A percentile compares a stretch with the other conserved stretches of the same genome.
Evolutionary conservation across 345 rosid genomes (phyloP).

Genomic region (Toxicodendron radicans): DNA sequence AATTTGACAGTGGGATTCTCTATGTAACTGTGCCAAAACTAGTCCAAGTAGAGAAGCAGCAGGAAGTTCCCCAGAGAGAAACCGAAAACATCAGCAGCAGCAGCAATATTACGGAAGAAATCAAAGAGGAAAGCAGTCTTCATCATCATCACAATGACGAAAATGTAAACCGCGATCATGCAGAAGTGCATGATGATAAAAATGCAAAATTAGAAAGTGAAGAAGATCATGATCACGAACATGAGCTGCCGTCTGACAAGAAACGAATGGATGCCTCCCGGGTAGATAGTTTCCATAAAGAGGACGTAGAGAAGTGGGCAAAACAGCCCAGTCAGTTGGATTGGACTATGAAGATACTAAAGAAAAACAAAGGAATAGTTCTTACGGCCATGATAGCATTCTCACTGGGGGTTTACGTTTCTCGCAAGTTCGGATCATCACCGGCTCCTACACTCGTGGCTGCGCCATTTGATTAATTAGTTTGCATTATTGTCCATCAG

Average conservation of each 20-base stretch:
- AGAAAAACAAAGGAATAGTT: slow-evolving; percentile 30
- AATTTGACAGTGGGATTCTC: slow-evolving; percentile 37
- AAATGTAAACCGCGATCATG: neutral
- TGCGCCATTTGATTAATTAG: neutral
- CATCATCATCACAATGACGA: neutral
- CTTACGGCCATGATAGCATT: slow-evolving; percentile 39
- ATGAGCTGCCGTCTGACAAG: neutral
- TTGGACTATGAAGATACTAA: slow-evolving; percentile 24
- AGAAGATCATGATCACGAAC: too few relatives aligned
- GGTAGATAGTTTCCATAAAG: slow-evolving; percentile 9
- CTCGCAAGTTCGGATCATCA: slow-evolving; percentile 25
- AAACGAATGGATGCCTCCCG: neutral
- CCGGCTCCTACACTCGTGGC: neutral
- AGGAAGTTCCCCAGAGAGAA: neutral
- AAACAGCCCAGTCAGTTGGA: slow-evolving; percentile 10
- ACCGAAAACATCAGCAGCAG: neutral
- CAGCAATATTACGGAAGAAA: neutral
- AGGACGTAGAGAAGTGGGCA: slow-evolving; percentile 23
- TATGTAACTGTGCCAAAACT: slow-evolving; percentile 43
- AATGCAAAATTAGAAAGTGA: neutral
- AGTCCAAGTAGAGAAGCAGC: slow-evolving; percentile 3
- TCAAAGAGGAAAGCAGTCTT: neutral
- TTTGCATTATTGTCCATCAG: too few relatives aligned
- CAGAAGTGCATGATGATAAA: neutral
- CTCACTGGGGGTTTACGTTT: slow-evolving; percentile 34